A percentile compares a stretch with the other conserved stretches of the same genome.
These are phyloP conservation scores for Trichoderma atroviride DNA, from an alignment of 2,329 filamentous ascomycete genomes.

Conservation along the genomic window DNA sequence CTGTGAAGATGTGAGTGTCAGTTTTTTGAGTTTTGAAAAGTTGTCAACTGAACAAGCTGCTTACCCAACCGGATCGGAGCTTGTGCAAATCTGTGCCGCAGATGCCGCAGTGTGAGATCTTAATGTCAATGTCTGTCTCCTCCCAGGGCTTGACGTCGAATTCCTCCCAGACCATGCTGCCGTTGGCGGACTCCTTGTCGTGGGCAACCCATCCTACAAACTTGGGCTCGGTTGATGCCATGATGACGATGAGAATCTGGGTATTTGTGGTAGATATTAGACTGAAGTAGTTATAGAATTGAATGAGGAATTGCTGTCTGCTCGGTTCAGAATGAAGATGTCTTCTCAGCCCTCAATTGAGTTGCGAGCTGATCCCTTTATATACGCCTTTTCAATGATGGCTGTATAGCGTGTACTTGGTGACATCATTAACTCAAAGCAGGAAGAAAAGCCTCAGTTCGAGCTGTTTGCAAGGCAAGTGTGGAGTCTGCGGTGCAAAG, in stretches of 20 bases:
- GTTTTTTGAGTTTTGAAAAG: background rate
- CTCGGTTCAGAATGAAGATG: background rate
- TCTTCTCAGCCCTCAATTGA: background rate
- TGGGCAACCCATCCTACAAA: conserved; percentile 18
- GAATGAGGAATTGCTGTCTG: background rate
- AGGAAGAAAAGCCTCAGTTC: background rate
- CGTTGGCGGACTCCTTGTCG: background rate
- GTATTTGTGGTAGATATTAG: background rate
- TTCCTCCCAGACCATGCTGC: conserved; percentile 19
- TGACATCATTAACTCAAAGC: conserved; percentile 3
- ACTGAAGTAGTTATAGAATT: background rate
- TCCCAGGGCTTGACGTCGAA: conserved; percentile 18
- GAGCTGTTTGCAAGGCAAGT: background rate
- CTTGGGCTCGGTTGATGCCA: conserved; percentile 13
- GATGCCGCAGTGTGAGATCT: conserved; percentile 22
- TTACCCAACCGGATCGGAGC: conserved; percentile 23
- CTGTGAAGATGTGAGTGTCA: conserved; percentile 14
- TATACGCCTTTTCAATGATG: background rate
- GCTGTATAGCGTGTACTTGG: background rate
- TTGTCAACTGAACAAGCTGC: background rate
- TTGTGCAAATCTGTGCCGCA: conserved; percentile 19
- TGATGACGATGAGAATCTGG: background rate
- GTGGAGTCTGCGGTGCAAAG: background rate
- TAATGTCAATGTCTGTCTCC: conserved; percentile 22
- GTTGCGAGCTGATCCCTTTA: background rate